Evolutionary conservation across 2,329 filamentous ascomycete species (phyloP).

Genomic region (Cordyceps cicadae): DNA sequence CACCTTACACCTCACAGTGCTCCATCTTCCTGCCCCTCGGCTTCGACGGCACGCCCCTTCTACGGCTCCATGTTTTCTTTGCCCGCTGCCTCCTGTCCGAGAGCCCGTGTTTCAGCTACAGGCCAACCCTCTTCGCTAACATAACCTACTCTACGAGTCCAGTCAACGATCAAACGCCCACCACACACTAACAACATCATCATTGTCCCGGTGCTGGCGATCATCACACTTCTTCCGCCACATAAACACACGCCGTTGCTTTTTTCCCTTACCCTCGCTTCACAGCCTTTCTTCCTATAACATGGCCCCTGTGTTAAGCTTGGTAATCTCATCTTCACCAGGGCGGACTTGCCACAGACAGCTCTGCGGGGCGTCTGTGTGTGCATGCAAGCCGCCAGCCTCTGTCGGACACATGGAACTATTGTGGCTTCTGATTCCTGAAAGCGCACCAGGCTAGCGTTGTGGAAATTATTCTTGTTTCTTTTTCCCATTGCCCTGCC

Average conservation of each 20-base stretch:
- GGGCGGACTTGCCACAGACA: neutral
- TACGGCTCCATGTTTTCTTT: slow-evolving; percentile 9
- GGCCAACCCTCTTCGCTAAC: neutral
- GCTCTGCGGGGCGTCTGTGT: slow-evolving; percentile 9
- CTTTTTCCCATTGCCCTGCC: slow-evolving; percentile 9
- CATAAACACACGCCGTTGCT: neutral
- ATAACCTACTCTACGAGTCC: neutral
- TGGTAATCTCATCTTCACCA: slow-evolving; percentile 4
- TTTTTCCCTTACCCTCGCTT: neutral
- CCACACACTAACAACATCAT: neutral
- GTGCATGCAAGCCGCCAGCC: neutral
- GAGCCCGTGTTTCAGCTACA: slow-evolving; percentile 6
- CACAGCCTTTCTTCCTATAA: neutral
- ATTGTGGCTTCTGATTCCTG: neutral
- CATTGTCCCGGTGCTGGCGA: neutral
- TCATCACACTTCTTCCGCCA: neutral
- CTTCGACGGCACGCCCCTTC: slow-evolving; percentile 1
- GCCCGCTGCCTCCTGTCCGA: neutral
- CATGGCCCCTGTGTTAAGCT: neutral
- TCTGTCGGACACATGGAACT: neutral
- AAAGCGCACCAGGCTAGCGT: neutral
- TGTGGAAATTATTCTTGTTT: slow-evolving; percentile 4
- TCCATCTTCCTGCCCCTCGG: neutral
- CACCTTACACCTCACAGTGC: neutral
- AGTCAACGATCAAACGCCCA: slow-evolving; percentile 3